Evolutionary conservation across 169 alveolate genomes (phyloP), one percentile per base, ranked within the genome.

Genomic region (Eimeria acervulina): DNA sequence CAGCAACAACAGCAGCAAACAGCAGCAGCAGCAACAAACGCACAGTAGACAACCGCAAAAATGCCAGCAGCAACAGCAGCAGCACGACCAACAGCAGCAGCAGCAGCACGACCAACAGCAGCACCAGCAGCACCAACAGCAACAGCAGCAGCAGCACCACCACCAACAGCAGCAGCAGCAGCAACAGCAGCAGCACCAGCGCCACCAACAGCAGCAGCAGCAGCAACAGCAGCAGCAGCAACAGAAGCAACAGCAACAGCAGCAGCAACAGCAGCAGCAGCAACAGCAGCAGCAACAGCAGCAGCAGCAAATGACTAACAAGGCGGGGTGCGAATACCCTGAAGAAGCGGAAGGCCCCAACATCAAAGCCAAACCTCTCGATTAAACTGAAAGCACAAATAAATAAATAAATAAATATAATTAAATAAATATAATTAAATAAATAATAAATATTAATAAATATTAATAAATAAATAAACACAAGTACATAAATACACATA

Each of bases 341-440:
- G 1, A 76, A 76, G 2, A 76, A 76, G 87, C 87, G 87, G 59
- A 76, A 76, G 19, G 87, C 59, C 61, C 87, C 33, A 59, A 26
- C 33, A 31, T 76, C 38, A 59, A 51, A 38, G 26, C 38, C 44
- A 31, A 12, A 36, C 0, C 40, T 36, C 28, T 40, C 40, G 26
- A 76, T 19, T 13, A 76, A 40, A 28, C 87, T 76, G 87, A 5
- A 36, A 36, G 52, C 87, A 36, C 59, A 26, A 28, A 40, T 26
- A 76, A 68, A 68, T 26, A 0, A 23, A 55, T 23, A 55, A 17
- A 55, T 2, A 17, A 23, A 55, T 1, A 23, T 23, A 17, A 1
- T 55, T 0, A 55, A 0, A 55, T 17, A 55, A 17, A 55, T 17
- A 23, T 23, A 55, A 55, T 17, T 23, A 55, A 55, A 2, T 55